Base-by-base conservation (phyloP, 129 eudicot species). In the Solidago caesia region DNA sequence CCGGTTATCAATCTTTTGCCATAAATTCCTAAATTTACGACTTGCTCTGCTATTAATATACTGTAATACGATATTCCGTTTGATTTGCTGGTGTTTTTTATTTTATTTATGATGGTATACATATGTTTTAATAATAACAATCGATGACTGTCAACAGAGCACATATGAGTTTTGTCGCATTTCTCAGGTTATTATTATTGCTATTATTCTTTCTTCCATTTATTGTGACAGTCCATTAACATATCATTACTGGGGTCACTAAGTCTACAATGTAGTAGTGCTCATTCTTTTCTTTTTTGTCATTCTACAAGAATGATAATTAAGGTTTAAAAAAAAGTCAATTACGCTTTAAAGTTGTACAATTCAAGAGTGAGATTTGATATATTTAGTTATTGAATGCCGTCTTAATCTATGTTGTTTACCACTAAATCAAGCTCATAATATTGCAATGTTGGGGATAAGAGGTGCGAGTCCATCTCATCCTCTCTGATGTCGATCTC, bases 371-470 rank as follows among this genome's bases (percentile, higher is more conserved):
- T 41, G 43, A 41, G 48, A 41, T 64, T 39, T 14, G 9, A 64
- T 14, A 7, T 33, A 9, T 41, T 14, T 64, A 5, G 48, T 64
- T 41, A 64, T 3, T 21, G 26, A 33, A 39, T 64, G 45, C 12
- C 48, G 68, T 64, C 68, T 64, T 64, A 29, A 42, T 64, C 68
- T 39, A 64, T 64, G 68, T 64, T 64, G 68, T 64, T 64, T 33
- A 45, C 68, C 68, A 64, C 43, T 45, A 12, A 64, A 64, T 10
- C 46, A 64, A 1, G 13, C 10, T 15, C 61, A 64, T 63, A 5
- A 13, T 39, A 14, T 64, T 41, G 68, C 59, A 12, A 39, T 14
- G 16, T 64, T 39, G 68, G 68, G 13, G 15, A 64, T 41, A 62
- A 62, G 21, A 62, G 45, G 9, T 44, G 5, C 3, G 44, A 29